A percentile compares a stretch with the other conserved stretches of the same genome.
Conservation (phyloP, 306 rosid genomes). For the Alnus glutinosa region DNA sequence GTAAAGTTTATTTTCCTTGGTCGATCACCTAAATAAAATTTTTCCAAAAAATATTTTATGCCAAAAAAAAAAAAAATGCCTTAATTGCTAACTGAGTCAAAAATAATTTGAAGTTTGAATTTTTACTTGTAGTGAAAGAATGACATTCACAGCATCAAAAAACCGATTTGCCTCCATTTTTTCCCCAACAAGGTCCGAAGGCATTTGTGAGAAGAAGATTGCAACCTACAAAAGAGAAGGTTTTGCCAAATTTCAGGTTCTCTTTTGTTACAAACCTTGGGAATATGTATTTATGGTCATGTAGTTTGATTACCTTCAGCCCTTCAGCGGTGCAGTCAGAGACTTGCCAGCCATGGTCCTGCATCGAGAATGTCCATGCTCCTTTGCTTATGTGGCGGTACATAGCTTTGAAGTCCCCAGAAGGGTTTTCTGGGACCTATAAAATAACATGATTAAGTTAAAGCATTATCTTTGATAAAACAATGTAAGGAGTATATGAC, state of each 20-base stretch:
- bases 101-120: not conserved
- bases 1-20: too few species aligned
- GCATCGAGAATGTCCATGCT: constrained; percentile 36
- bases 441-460: not conserved
- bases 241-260: not conserved
- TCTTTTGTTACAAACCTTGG: not conserved
- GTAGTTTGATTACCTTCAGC: not conserved
- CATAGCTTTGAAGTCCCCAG: constrained; percentile 44
- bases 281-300: not conserved
- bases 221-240: constrained; percentile 25
- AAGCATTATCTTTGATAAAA: not conserved
- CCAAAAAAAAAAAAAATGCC: too few species aligned
- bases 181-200: constrained; percentile 29
- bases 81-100: not conserved
- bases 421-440: constrained; percentile 27
- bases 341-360: too few species aligned
- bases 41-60: too few species aligned
- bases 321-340: constrained; percentile 62
- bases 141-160: constrained; percentile 58
- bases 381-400: constrained; percentile 53
- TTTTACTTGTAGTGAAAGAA: constrained; percentile 51
- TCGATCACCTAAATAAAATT: too few species aligned
- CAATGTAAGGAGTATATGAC: too few species aligned
- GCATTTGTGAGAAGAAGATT: constrained; percentile 51
- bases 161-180: constrained; percentile 27